A percentile compares a stretch with the other conserved stretches of the same genome.
Evolutionary conservation across 2,329 filamentous ascomycete genomes (phyloP).

Genomic region (Fusarium sp.): DNA sequence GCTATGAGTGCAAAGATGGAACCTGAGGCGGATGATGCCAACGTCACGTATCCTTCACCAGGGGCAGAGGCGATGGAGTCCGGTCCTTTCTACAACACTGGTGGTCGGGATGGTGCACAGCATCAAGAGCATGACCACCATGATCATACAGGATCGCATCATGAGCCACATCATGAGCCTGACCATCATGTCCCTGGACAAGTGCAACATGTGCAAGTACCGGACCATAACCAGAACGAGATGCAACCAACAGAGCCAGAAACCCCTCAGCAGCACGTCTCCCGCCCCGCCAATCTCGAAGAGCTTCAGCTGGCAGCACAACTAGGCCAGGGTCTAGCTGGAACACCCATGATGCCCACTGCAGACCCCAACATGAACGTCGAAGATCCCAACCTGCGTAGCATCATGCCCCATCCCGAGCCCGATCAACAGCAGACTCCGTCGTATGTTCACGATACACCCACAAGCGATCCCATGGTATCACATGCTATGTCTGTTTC

Average conservation of each 20-base stretch:
- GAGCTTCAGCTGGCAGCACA: conserved; percentile 71
- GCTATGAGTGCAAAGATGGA: conserved; percentile 54
- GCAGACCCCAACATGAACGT: conserved; percentile 61
- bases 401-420: conserved; percentile 60
- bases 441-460: conserved; percentile 56
- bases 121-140: conserved; percentile 49
- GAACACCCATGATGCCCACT: conserved; percentile 62
- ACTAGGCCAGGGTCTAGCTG: conserved; percentile 66
- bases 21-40: conserved; percentile 53
- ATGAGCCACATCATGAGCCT: conserved; percentile 38
- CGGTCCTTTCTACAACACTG: conserved; percentile 60
- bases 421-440: conserved; percentile 54
- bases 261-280: conserved; percentile 58
- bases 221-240: conserved; percentile 51
- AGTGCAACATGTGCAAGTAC: conserved; percentile 48
- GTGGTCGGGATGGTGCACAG: conserved; percentile 51
- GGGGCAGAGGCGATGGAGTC: conserved; percentile 60
- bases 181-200: conserved; percentile 51
- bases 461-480: conserved; percentile 54
- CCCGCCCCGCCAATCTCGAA: conserved; percentile 63
- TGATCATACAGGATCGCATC: conserved; percentile 42
- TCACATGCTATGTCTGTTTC: conserved; percentile 54
- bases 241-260: conserved; percentile 52
- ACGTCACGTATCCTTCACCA: conserved; percentile 62
- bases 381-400: conserved; percentile 59